Evolutionary conservation across 176 grass and related monocot genomes (phyloP).

Genomic region (Guadua angustifolia): DNA sequence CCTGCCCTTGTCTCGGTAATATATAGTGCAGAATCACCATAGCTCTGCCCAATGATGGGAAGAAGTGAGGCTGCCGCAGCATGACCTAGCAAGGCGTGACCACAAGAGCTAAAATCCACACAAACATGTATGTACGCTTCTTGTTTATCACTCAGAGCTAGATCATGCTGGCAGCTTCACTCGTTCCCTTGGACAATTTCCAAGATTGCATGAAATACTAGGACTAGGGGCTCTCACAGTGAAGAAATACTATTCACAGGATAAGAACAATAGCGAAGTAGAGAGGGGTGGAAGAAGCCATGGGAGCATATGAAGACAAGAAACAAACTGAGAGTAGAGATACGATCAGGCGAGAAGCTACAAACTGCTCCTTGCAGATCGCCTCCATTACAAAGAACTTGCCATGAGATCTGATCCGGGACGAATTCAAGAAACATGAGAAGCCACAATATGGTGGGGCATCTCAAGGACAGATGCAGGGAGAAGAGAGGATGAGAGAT

Average conservation of each 20-base stretch:
- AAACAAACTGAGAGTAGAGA: neutral
- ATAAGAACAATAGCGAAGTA: neutral
- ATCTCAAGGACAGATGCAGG: neutral
- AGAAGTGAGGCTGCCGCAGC: conserved; percentile 99
- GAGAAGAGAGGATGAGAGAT: neutral
- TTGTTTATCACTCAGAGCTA: conserved; percentile 69
- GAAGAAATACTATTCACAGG: neutral
- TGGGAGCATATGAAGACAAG: neutral
- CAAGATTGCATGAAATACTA: conserved; percentile 56
- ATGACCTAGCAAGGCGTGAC: conserved; percentile 93
- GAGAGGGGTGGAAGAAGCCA: neutral
- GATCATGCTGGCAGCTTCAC: conserved; percentile 99
- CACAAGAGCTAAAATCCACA: conserved; percentile 26
- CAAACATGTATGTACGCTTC: neutral
- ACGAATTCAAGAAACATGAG: neutral
- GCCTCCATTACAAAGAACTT: neutral
- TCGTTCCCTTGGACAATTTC: conserved; percentile 78
- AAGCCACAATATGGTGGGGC: neutral
- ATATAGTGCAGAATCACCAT: neutral
- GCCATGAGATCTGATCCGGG: neutral
- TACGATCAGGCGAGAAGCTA: neutral
- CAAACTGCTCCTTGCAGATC: neutral
- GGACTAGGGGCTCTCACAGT: neutral
- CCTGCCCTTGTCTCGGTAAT: neutral
- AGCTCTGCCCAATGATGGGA: conserved; percentile 58